A percentile compares a stretch with the other conserved stretches of the same genome.
Conservation (phyloP, 2,329 filamentous ascomycete genomes). For the Arachnopeziza araneosa region DNA sequence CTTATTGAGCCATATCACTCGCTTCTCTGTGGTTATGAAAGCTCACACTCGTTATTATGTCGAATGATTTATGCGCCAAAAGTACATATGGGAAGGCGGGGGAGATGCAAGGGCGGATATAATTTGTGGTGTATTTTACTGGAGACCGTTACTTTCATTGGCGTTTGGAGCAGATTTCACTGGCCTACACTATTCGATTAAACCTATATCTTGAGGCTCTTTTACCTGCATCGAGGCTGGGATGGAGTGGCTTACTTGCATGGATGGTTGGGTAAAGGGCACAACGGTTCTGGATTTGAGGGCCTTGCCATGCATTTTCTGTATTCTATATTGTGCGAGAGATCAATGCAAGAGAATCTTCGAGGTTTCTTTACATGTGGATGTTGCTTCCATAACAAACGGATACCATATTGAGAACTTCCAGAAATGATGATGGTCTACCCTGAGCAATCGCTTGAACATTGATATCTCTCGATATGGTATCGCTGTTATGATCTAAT, state of each 20-base stretch:
- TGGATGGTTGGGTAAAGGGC: not conserved
- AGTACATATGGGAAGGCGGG: not conserved
- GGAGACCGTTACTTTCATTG: not conserved
- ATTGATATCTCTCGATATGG: too few species aligned
- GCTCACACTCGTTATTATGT: not conserved
- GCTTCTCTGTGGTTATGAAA: not conserved
- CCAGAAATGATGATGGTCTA: too few species aligned
- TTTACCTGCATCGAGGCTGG: not conserved
- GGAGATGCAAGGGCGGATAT: not conserved
- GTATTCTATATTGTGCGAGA: not conserved
- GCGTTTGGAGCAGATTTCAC: not conserved
- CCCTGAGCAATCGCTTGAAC: too few species aligned
- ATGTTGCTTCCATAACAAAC: not conserved
- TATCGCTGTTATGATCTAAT: too few species aligned
- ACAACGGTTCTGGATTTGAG: not conserved
- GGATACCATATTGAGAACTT: not conserved
- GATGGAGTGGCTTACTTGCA: not conserved
- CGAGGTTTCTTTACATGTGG: not conserved
- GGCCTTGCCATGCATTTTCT: not conserved
- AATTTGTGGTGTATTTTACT: not conserved
- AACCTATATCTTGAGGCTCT: not conserved
- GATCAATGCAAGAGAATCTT: not conserved
- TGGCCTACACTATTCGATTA: not conserved
- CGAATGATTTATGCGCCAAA: not conserved
- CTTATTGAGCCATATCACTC: not conserved